Conservation (phyloP, 2,329 filamentous ascomycete species). For the Hymenoscyphus infarciens region DNA sequence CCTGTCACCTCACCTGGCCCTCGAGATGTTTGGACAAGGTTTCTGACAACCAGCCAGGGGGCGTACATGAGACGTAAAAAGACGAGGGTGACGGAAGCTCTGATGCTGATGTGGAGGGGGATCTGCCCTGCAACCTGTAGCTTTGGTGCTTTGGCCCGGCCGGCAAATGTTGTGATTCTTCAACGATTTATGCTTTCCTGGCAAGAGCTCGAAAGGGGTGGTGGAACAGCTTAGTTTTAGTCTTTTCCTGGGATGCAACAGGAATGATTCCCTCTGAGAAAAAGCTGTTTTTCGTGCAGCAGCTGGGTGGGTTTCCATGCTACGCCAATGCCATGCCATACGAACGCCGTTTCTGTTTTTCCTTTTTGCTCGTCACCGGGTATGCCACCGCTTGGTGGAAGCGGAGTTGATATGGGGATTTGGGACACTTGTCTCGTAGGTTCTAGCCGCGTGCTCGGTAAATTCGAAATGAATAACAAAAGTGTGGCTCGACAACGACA, state of each 20-base stretch:
- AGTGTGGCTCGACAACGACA: not conserved
- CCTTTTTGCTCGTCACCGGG: not conserved
- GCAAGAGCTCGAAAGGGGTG: slow-evolving; percentile 9
- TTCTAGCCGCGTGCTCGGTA: not conserved
- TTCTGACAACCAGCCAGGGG: slow-evolving; percentile 29
- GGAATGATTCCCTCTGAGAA: not conserved
- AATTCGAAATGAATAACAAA: not conserved
- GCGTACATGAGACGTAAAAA: slow-evolving; percentile 28
- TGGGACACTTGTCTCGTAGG: slow-evolving; percentile 1
- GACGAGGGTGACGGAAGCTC: slow-evolving; percentile 33
- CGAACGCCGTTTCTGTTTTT: not conserved
- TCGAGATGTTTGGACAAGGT: slow-evolving; percentile 32
- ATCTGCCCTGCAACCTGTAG: slow-evolving; percentile 26
- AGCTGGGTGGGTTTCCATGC: too few relatives aligned
- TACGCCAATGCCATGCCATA: slow-evolving; percentile 1
- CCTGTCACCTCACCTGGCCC: slow-evolving; percentile 31
- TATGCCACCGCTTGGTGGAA: not conserved
- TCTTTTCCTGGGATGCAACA: slow-evolving; percentile 6
- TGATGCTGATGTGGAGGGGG: slow-evolving; percentile 22
- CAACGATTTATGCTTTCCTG: slow-evolving; percentile 18
- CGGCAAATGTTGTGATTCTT: slow-evolving; percentile 22
- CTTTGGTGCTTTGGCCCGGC: slow-evolving; percentile 18
- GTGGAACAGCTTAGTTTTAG: slow-evolving; percentile 12
- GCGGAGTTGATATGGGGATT: not conserved
- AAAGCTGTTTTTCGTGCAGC: slow-evolving; percentile 3